A percentile compares a stretch with the other conserved stretches of the same genome.
phyloP scores from a whole-genome alignment of 164 flowering plant genomes.

The grape (Vitis vinifera) region ASM3070453v1 NC_081814.1:5449501-5450000 shows the following conservation, averaged over 20 bases:
- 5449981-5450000: conserved; percentile 46
- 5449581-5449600: neutral
- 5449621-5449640: neutral
- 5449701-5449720: conserved; percentile 22
- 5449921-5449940: conserved; percentile 16
- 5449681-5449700: conserved; percentile 24
- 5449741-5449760: conserved; percentile 19
- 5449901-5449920: conserved; percentile 30
- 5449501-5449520: conserved; percentile 3
- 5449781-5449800: conserved; percentile 34
- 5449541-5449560: no score
- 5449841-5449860: conserved; percentile 32
- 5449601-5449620: neutral
- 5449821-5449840: conserved; percentile 38
- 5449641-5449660: conserved; percentile 35
- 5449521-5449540: neutral
- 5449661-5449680: conserved; percentile 18
- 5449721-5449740: conserved; percentile 23
- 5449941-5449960: conserved; percentile 12
- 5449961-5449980: conserved; percentile 17
- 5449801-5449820: conserved; percentile 26
- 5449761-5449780: conserved; percentile 36
- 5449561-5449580: neutral
- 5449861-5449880: conserved; percentile 15
- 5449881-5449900: conserved; percentile 26